phyloP scores from a whole-genome alignment of 2,329 filamentous ascomycete genomes.

The Emmonsiellopsis sp. region DNA sequence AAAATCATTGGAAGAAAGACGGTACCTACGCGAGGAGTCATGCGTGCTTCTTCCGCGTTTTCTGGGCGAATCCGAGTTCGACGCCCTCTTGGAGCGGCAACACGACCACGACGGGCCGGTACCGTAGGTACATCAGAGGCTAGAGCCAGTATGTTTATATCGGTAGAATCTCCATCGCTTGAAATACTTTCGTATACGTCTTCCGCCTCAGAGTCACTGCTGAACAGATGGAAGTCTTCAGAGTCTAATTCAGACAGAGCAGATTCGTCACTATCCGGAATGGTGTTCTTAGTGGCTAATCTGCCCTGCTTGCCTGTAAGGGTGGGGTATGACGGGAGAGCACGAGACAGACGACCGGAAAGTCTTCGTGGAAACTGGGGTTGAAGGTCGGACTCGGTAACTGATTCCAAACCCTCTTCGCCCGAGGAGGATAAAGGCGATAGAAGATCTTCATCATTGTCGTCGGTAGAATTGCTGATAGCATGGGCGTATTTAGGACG shows the following conservation, averaged over 20 bases:
- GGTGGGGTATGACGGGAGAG: not conserved
- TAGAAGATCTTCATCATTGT: not conserved
- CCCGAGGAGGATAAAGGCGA: not conserved
- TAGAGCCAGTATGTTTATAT: not conserved
- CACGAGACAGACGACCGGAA: not conserved
- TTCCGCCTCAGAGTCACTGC: not conserved
- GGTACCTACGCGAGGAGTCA: constrained; percentile 3
- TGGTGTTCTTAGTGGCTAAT: not conserved
- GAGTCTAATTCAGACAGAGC: constrained; percentile 6
- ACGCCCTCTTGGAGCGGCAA: not conserved
- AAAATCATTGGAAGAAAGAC: not conserved
- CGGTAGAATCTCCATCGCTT: not conserved
- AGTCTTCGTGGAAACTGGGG: not conserved
- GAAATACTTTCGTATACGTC: not conserved
- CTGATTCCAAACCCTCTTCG: not conserved
- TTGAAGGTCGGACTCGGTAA: not conserved
- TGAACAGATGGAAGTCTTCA: not conserved
- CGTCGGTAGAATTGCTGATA: constrained; percentile 19
- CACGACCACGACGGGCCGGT: not conserved
- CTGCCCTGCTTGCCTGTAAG: not conserved
- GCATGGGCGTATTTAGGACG: constrained; percentile 24
- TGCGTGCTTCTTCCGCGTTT: not conserved
- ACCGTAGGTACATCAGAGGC: not conserved
- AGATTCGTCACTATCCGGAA: constrained; percentile 1
- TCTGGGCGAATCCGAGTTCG: not conserved